These are phyloP conservation scores for Trichophyton benhamiae DNA, from an alignment of 2,329 filamentous ascomycete species.

Conservation along the genomic window DNA sequence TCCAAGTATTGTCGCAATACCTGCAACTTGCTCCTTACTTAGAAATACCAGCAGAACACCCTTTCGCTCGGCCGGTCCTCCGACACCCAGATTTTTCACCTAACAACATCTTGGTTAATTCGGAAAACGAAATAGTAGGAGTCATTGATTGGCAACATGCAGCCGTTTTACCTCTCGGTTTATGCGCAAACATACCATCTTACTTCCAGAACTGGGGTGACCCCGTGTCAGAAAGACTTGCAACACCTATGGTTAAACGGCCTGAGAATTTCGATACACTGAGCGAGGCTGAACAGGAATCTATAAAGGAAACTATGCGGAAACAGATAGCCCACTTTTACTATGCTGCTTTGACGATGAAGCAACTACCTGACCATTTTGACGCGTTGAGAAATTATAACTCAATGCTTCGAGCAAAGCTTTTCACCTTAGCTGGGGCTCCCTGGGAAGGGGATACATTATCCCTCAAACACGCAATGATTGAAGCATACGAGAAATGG, in stretches of 20 bases:
- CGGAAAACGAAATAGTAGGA: slow-evolving; percentile 6
- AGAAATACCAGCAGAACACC: neutral
- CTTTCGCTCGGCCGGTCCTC: slow-evolving; percentile 13
- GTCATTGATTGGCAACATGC: slow-evolving; percentile 14
- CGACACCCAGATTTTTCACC: slow-evolving; percentile 15
- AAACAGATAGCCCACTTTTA: slow-evolving; percentile 18
- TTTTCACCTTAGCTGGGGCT: slow-evolving; percentile 2
- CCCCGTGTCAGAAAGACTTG: slow-evolving; percentile 16
- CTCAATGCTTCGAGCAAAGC: slow-evolving; percentile 15
- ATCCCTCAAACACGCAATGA: slow-evolving; percentile 17
- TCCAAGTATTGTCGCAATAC: slow-evolving; percentile 17
- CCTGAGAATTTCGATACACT: slow-evolving; percentile 17
- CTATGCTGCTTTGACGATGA: slow-evolving; percentile 19
- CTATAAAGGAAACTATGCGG: slow-evolving; percentile 15
- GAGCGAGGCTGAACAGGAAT: slow-evolving; percentile 15
- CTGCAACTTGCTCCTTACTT: slow-evolving; percentile 16
- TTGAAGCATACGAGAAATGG: slow-evolving; percentile 17
- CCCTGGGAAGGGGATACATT: slow-evolving; percentile 23
- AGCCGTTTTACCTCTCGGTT: slow-evolving; percentile 6
- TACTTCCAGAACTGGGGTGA: slow-evolving; percentile 28
- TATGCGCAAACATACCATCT: slow-evolving; percentile 22
- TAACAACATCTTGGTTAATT: slow-evolving; percentile 10
- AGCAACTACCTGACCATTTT: slow-evolving; percentile 17
- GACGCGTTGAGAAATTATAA: slow-evolving; percentile 15
- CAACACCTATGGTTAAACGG: slow-evolving; percentile 16